Percentiles rank a stretch among this genome's conserved stretches.
phyloP scores from a whole-genome alignment of 345 rosid genomes.

The Balakata baccata region DNA sequence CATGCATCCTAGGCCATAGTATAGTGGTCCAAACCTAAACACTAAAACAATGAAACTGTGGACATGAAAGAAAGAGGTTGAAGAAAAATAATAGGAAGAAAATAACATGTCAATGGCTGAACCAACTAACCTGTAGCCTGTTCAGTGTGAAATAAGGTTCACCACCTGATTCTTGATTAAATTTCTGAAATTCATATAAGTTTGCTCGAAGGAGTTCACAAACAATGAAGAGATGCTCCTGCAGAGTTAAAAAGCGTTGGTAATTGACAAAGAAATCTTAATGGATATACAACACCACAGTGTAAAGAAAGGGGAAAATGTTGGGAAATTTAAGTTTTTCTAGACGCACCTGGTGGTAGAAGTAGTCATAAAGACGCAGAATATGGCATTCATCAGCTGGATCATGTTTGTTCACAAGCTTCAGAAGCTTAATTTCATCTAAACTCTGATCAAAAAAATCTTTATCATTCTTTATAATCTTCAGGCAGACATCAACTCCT shows the following conservation, averaged over 20 bases:
- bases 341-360: constrained; percentile 72
- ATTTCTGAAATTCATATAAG: constrained; percentile 86
- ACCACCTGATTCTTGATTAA: constrained; percentile 75
- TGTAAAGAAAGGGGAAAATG: no score
- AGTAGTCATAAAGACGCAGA: constrained; percentile 90
- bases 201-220: constrained; percentile 89
- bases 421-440: constrained; percentile 90
- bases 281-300: background rate
- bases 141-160: constrained; percentile 64
- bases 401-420: constrained; percentile 82
- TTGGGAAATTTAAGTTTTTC: background rate
- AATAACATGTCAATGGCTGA: background rate
- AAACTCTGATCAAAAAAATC: constrained; percentile 97
- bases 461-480: constrained; percentile 95
- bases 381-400: constrained; percentile 79
- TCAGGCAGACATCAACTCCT: constrained; percentile 76
- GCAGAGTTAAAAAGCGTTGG: constrained; percentile 3
- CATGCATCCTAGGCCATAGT: background rate
- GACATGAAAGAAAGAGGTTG: background rate
- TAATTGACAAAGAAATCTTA: background rate
- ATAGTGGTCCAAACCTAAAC: constrained; percentile 1
- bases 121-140: constrained; percentile 72
- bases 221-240: constrained; percentile 96
- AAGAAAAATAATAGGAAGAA: background rate
- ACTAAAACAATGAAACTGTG: background rate